Conservation (phyloP, 1,284 basidiomycete genomes). For the Trametes pubescens region DNA sequence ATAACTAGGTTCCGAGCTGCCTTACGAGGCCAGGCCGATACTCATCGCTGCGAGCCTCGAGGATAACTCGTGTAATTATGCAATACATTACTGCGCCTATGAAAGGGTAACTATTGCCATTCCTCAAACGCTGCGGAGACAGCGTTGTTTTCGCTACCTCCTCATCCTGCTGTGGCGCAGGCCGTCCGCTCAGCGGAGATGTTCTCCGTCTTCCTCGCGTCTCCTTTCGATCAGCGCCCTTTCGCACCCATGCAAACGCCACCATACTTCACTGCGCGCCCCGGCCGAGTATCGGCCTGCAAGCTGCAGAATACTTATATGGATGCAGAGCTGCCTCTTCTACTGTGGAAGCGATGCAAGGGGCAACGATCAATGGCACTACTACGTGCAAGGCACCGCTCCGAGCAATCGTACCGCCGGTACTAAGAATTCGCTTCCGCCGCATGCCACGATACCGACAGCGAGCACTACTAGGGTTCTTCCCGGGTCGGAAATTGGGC, state of each 20-base stretch:
- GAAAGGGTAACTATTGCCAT: not conserved
- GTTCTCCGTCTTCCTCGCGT: not conserved
- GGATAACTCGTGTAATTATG: not conserved
- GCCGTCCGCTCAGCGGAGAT: not conserved
- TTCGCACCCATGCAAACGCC: not conserved
- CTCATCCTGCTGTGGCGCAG: not conserved
- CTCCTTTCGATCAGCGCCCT: not conserved
- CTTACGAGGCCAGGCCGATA: not conserved
- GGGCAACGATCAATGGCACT: conserved; percentile 7
- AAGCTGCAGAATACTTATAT: not conserved
- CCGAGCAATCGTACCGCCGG: conserved; percentile 13
- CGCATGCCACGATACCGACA: not conserved
- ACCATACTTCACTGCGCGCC: not conserved
- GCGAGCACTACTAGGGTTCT: not conserved
- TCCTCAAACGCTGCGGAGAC: not conserved
- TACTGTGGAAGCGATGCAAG: not conserved
- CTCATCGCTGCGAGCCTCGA: not conserved
- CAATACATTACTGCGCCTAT: not conserved
- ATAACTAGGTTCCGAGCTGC: not conserved
- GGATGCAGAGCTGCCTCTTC: not conserved
- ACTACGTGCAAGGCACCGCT: conserved; percentile 1
- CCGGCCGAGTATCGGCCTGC: not conserved
- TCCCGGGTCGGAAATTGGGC: conserved; percentile 4
- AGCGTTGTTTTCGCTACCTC: not conserved
- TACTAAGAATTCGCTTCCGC: not conserved